phyloP scores from a whole-genome alignment of 164 flowering plant genomes.

The Vitis labrusca region DNA sequence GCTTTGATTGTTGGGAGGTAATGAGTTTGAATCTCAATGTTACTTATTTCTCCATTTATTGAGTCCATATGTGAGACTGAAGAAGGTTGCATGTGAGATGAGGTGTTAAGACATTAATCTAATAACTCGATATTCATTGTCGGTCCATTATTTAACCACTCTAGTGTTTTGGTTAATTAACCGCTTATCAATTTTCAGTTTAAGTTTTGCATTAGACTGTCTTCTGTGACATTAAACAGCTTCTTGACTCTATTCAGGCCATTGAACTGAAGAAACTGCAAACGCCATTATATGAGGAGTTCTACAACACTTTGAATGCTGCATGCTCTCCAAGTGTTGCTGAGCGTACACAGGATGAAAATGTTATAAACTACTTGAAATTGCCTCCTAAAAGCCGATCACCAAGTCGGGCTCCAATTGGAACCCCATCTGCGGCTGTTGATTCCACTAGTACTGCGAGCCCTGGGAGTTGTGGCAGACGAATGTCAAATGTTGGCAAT shows the following conservation, averaged over 20 bases:
- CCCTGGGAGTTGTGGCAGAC: slow-evolving; percentile 35
- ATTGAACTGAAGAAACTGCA: slow-evolving; percentile 52
- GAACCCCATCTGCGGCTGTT: slow-evolving; percentile 21
- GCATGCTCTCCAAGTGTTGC: slow-evolving; percentile 24
- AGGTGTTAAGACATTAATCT: too few species aligned
- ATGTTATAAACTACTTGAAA: slow-evolving; percentile 31
- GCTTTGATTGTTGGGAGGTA: neutral
- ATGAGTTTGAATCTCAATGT: too few species aligned
- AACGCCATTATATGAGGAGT: slow-evolving; percentile 55
- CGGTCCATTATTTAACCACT: too few species aligned
- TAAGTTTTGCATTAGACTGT: neutral
- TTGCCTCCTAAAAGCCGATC: slow-evolving; percentile 53
- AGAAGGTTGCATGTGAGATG: too few species aligned
- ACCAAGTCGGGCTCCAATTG: slow-evolving; percentile 29
- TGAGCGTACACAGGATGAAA: slow-evolving; percentile 26
- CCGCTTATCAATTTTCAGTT: too few species aligned
- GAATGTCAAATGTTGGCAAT: slow-evolving; percentile 23
- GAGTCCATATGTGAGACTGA: too few species aligned
- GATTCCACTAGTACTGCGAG: slow-evolving; percentile 30
- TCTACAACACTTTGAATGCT: slow-evolving; percentile 44
- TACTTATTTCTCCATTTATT: too few species aligned
- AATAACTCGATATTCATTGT: too few species aligned
- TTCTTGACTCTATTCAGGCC: slow-evolving; percentile 27
- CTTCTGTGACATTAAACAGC: neutral
- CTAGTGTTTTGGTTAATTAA: too few species aligned